Evolutionary conservation across 1,139 yeast species (phyloP), one percentile per base, ranked within the genome.

Genomic region (Candida sojae): DNA sequence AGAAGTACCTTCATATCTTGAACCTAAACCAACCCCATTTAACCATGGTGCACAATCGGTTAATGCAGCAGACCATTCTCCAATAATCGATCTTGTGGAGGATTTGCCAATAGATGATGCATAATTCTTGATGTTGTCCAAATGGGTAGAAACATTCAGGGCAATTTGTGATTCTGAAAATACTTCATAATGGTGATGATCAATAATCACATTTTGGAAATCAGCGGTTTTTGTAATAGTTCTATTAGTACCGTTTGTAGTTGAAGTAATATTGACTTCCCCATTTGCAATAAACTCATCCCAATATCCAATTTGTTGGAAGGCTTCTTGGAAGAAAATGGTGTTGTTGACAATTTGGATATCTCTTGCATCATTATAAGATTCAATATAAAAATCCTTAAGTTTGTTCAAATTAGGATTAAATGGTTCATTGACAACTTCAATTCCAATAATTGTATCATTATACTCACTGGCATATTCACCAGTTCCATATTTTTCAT

Each of bases 61-160:
- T 57, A 92, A 75, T 1, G 98, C 97, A 17, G 95, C 97, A 30
- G 95, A 79, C 87, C 93, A 93, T 73, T 93, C 99, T 52, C 98
- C 98, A 49, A 82, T 77, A 31, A 92, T 80, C 49, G 79, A 77
- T 46, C 79, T 76, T 52, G 81, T 85, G 48, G 68, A 73, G 45
- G 75, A 80, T 8, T 60, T 50, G 2, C 59, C 55, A 35, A 79
- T 68, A 1, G 73, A 60, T 2, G 61, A 54, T 4, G 77, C 75
- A 52, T 66, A 77, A 48, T 67, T 63, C 41, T 57, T 59, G 40
- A 78, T 71, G 49, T 69, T 70, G 13, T 57, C 38, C 31, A 77
- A 60, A 52, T 72, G 80, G 30, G 63, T 61, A n/a, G 73, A 69
- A 29, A 75, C 64, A 35, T 66, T 59, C 55, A 57, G 66, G 48